These are phyloP conservation scores for Aspergillus arachidicola DNA, from an alignment of 2,329 filamentous ascomycete genomes.

Conservation along the genomic window DNA sequence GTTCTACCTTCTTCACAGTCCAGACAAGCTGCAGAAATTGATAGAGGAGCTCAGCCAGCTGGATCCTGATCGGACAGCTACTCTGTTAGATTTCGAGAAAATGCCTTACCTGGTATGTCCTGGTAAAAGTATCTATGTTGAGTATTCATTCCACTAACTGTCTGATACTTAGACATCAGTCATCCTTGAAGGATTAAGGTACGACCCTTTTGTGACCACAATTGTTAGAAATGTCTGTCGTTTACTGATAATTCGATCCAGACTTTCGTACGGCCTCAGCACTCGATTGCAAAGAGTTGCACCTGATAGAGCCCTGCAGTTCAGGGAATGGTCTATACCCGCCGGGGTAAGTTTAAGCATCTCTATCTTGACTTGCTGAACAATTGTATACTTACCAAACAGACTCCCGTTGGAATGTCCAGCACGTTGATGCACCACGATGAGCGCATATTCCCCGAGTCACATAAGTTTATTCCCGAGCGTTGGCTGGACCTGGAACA, in stretches of 20 bases:
- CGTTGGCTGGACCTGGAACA: constrained; percentile 38
- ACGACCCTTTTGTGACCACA: not conserved
- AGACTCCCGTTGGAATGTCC: constrained; percentile 43
- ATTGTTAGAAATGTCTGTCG: not conserved
- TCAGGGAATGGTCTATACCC: constrained; percentile 35
- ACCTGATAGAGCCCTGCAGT: constrained; percentile 28
- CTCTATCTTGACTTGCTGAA: not conserved
- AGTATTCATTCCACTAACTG: not conserved
- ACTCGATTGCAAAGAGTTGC: constrained; percentile 33
- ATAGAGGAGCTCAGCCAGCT: constrained; percentile 20
- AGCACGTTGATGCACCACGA: constrained; percentile 41
- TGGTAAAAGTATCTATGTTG: not conserved
- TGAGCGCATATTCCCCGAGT: constrained; percentile 39
- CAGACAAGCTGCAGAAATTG: constrained; percentile 20
- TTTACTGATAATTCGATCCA: not conserved
- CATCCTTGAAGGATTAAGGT: constrained; percentile 33
- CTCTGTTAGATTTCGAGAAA: constrained; percentile 28
- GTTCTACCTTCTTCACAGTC: constrained; percentile 16
- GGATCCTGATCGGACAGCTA: constrained; percentile 15
- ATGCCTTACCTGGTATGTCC: constrained; percentile 33
- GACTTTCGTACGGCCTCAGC: constrained; percentile 30
- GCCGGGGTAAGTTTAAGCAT: constrained; percentile 26
- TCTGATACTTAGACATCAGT: constrained; percentile 22
- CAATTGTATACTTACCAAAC: constrained; percentile 9
- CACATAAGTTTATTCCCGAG: constrained; percentile 39